Conservation (phyloP, 1,139 yeast genomes). For the Saccharomyces hybrid region DNA sequence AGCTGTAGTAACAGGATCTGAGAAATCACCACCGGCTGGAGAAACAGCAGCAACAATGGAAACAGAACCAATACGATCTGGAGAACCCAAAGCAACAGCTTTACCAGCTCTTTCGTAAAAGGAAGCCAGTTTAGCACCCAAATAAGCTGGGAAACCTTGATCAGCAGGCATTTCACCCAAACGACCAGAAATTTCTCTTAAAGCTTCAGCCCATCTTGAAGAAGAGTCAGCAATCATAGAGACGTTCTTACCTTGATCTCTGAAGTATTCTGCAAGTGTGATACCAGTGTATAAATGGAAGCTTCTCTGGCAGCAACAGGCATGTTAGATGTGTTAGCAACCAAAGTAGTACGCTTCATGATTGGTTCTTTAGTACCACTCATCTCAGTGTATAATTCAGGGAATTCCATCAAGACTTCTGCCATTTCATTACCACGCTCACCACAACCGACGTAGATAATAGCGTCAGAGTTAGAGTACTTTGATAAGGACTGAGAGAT, state of each 20-base stretch:
- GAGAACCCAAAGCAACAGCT: constrained; percentile 91
- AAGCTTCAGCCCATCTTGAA: constrained; percentile 99
- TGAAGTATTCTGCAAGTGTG: constrained; percentile 95
- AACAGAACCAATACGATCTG: constrained; percentile 92
- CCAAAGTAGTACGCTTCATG: constrained; percentile 98
- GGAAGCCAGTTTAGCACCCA: constrained; percentile 97
- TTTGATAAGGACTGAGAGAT: constrained; percentile 95
- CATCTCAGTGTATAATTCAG: constrained; percentile 85
- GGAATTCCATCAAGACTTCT: constrained; percentile 98
- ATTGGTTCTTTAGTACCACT: constrained; percentile 94
- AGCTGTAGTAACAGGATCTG: constrained; percentile 97
- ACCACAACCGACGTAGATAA: constrained; percentile 91
- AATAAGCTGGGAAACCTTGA: constrained; percentile 99
- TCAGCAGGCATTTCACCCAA: constrained; percentile 99
- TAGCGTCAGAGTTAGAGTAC: constrained; percentile 93
- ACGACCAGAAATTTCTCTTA: constrained; percentile 99
- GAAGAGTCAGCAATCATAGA: constrained; percentile 99
- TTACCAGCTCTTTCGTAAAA: constrained; percentile 99
- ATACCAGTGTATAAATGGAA: constrained; percentile 98
- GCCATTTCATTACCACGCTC: constrained; percentile 99
- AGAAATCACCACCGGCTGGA: constrained; percentile 99
- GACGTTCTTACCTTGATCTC: constrained; percentile 98
- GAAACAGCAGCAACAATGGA: constrained; percentile 99
- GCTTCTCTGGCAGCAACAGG: constrained; percentile 99
- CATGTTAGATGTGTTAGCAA: constrained; percentile 98